phyloP scores from a whole-genome alignment of 83 land plant species.

The Larix sibirica region DNA sequence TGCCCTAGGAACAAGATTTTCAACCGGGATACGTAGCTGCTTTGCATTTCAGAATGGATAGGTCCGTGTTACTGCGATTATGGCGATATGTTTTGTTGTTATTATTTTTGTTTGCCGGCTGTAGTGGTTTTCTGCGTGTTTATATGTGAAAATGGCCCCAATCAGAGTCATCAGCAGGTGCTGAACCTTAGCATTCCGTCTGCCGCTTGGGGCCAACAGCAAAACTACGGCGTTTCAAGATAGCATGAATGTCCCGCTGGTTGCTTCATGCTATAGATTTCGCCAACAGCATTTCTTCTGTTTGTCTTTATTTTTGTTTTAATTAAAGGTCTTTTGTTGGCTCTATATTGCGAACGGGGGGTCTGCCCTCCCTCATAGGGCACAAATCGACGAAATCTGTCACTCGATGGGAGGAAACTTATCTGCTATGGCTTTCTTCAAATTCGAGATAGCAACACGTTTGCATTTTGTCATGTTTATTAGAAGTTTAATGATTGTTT shows the following conservation, averaged over 20 bases:
- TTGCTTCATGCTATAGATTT: conserved; percentile 4
- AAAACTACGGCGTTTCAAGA: neutral
- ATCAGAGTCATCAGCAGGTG: neutral
- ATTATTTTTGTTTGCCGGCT: too few relatives aligned
- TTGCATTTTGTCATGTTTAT: too few relatives aligned
- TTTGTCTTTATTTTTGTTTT: neutral
- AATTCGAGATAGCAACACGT: neutral
- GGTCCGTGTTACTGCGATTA: too few relatives aligned
- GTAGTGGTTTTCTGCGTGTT: too few relatives aligned
- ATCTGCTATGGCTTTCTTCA: neutral
- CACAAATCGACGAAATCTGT: neutral
- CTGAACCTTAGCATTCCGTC: conserved; percentile 2
- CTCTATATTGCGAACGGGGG: conserved; percentile 8
- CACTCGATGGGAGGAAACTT: neutral
- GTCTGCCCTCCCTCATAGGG: neutral
- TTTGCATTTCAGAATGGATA: too few relatives aligned
- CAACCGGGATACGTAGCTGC: too few relatives aligned
- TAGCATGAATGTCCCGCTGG: neutral
- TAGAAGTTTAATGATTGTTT: too few relatives aligned
- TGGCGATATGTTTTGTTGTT: too few relatives aligned
- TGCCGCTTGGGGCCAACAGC: conserved; percentile 3
- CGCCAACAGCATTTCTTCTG: neutral
- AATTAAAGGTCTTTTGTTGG: neutral
- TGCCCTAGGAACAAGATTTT: too few relatives aligned
- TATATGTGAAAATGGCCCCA: neutral